These are phyloP conservation scores for Aspergillus caelatus DNA, from an alignment of 2,329 filamentous ascomycete genomes.

Conservation along the genomic window DNA sequence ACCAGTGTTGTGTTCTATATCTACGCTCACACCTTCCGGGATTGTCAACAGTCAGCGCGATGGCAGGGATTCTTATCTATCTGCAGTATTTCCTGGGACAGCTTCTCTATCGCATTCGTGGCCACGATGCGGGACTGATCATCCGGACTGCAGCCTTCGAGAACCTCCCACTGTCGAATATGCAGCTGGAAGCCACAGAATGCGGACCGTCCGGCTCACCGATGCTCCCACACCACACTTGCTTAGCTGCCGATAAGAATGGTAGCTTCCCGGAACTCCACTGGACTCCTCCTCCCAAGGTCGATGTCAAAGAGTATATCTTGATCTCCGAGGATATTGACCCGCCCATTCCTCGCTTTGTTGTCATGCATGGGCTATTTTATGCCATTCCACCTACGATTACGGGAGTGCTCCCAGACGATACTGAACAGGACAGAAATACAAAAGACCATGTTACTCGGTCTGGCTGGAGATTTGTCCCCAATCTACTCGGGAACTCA, in stretches of 20 bases:
- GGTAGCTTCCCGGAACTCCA: background rate
- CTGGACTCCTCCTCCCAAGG: background rate
- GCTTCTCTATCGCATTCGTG: background rate
- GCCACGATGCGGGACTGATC: background rate
- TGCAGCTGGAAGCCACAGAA: background rate
- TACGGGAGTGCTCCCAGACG: conserved; percentile 17
- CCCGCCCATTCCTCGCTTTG: conserved; percentile 27
- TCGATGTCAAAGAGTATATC: conserved; percentile 20
- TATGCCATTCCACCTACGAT: conserved; percentile 33
- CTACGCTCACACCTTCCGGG: background rate
- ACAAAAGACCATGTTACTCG: conserved; percentile 22
- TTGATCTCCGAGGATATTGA: conserved; percentile 37
- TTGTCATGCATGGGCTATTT: conserved; percentile 28
- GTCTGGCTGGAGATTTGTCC: conserved; percentile 32
- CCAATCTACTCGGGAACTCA: conserved; percentile 25
- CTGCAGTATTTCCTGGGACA: background rate
- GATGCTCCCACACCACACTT: background rate
- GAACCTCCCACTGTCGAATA: background rate
- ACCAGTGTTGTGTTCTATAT: background rate
- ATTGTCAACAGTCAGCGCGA: background rate
- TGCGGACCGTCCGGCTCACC: background rate
- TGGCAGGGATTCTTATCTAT: background rate
- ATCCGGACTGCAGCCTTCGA: background rate
- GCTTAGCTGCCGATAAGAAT: background rate
- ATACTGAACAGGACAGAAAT: conserved; percentile 19